A percentile compares a stretch with the other conserved stretches of the same genome.
Evolutionary conservation across 1,139 yeast genomes (phyloP).

Genomic region (Yamadazyma pseudoaaseri): DNA sequence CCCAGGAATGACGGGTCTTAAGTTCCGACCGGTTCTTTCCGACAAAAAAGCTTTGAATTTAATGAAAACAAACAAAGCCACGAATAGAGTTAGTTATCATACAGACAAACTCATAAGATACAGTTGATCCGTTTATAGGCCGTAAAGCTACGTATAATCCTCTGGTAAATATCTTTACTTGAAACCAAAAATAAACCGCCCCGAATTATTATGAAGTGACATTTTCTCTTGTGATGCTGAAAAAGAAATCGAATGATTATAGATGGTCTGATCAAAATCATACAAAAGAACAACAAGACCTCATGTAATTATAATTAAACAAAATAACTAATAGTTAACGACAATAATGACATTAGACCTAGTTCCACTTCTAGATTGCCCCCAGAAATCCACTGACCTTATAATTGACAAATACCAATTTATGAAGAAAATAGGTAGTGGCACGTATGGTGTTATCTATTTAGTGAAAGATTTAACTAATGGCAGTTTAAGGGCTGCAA

Average conservation of each 20-base stretch:
- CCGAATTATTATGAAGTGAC: no score
- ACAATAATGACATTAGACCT: constrained; percentile 3
- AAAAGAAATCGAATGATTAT: constrained; percentile 4
- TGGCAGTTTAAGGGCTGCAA: constrained; percentile 63
- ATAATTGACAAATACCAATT: constrained; percentile 25
- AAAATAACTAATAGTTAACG: neutral
- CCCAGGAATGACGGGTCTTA: no score
- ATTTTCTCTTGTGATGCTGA: neutral
- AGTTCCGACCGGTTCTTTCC: no score
- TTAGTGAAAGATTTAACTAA: constrained; percentile 57
- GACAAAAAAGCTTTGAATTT: no score
- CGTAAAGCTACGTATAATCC: no score
- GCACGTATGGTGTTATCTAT: constrained; percentile 86
- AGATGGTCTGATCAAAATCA: constrained; percentile 2
- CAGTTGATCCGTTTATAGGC: no score
- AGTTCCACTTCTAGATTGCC: constrained; percentile 1
- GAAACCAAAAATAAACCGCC: no score
- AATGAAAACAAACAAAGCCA: no score
- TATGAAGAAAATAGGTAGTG: constrained; percentile 70
- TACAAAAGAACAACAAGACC: neutral
- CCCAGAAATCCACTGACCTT: constrained; percentile 17
- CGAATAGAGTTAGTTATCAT: no score
- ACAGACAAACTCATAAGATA: no score
- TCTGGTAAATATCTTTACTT: no score
- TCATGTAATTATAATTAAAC: neutral